phyloP scores from a whole-genome alignment of 805 yeast species.

The Debaryomyces hansenii region DNA sequence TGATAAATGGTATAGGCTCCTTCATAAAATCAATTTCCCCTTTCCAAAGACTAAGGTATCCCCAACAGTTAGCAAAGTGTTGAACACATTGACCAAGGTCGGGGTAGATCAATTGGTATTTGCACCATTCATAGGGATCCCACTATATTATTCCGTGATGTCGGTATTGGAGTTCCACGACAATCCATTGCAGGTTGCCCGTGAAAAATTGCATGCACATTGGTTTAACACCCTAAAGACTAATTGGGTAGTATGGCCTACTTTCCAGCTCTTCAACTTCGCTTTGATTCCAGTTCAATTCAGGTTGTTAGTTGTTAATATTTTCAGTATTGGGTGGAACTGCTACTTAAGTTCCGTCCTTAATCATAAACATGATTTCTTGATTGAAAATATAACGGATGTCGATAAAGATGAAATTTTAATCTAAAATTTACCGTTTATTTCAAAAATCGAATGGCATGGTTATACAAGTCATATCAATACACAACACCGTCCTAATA shows the following conservation, averaged over 20 bases:
- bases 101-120: conserved; percentile 70
- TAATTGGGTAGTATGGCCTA: conserved; percentile 91
- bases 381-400: conserved; percentile 1
- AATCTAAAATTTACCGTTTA: background rate
- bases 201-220: conserved; percentile 45
- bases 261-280: conserved; percentile 78
- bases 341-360: conserved; percentile 62
- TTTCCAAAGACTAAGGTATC: background rate
- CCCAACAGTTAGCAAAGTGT: conserved; percentile 4
- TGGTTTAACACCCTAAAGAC: conserved; percentile 67
- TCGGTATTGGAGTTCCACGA: conserved; percentile 58
- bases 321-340: conserved; percentile 81
- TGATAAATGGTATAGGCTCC: conserved; percentile 62
- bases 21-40: conserved; percentile 46
- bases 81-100: conserved; percentile 44
- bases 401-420: conserved; percentile 8
- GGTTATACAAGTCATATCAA: too few relatives aligned
- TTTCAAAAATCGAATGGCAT: too few relatives aligned
- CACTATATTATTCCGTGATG: conserved; percentile 69
- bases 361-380: conserved; percentile 11
- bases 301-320: conserved; percentile 67
- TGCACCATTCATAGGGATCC: conserved; percentile 75
- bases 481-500: too few relatives aligned
- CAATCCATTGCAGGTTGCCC: conserved; percentile 38
- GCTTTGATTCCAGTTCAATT: conserved; percentile 70